A percentile compares a stretch with the other conserved stretches of the same genome.
phyloP scores from a whole-genome alignment of 164 flowering plant genomes.

The Chloranthus sessilifolius region DNA sequence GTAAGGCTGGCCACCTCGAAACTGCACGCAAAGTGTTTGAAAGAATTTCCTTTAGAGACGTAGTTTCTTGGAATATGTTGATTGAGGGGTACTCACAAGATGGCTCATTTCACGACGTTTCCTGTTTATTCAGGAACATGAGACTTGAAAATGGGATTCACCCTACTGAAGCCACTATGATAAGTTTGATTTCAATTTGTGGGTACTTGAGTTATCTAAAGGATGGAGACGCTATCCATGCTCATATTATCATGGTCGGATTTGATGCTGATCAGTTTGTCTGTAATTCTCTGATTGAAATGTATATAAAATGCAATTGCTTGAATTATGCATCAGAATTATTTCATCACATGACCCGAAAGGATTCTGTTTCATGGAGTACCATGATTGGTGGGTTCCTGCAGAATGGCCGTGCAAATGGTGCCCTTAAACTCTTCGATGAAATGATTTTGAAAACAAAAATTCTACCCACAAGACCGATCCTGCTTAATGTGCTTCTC shows the following conservation, averaged over 20 bases:
- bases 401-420: constrained; percentile 1
- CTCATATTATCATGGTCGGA: constrained; percentile 7
- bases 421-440: constrained; percentile 8
- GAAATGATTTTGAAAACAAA: constrained; percentile 2
- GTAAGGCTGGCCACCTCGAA: constrained; percentile 9
- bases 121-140: constrained; percentile 5
- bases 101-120: constrained; percentile 1
- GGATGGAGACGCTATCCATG: constrained; percentile 9
- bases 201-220: neutral
- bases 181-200: constrained; percentile 10
- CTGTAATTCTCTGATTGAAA: constrained; percentile 10
- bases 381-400: constrained; percentile 17
- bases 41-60: constrained; percentile 10
- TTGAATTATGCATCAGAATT: constrained; percentile 7
- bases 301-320: constrained; percentile 11
- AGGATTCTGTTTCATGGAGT: constrained; percentile 16
- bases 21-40: constrained; percentile 11
- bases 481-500: constrained; percentile 12
- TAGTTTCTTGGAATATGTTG: constrained; percentile 18
- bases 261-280: constrained; percentile 5
- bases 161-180: constrained; percentile 12
- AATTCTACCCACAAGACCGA: constrained; percentile 10
- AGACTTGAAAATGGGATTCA: neutral
- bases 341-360: constrained; percentile 1
- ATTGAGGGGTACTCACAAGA: constrained; percentile 4